These are phyloP conservation scores for Epichloe hybrida DNA, from an alignment of 2,329 filamentous ascomycete species.

Conservation along the genomic window DNA sequence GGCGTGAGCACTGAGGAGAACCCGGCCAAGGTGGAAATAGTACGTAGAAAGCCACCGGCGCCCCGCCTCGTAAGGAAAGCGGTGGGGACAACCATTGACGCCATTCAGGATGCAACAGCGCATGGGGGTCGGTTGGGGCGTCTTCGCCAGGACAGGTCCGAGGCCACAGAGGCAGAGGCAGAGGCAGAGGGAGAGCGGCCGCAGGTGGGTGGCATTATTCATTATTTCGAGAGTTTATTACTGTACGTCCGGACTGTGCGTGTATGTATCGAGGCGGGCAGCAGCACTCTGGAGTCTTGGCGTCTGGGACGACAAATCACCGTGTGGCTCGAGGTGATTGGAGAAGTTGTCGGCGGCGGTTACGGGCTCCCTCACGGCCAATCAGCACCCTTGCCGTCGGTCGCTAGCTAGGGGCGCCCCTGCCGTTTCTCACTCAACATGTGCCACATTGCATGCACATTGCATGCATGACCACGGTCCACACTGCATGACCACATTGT, in stretches of 20 bases:
- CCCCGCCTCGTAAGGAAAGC: neutral
- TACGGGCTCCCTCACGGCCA: slow-evolving; percentile 21
- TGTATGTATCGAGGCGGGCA: too few species aligned
- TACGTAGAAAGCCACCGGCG: neutral
- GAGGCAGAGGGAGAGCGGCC: too few species aligned
- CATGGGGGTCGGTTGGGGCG: too few species aligned
- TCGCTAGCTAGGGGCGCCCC: neutral
- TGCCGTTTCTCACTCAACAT: neutral
- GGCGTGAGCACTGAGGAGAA: neutral
- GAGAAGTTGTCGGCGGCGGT: slow-evolving; percentile 26
- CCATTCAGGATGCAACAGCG: too few species aligned
- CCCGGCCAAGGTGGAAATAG: neutral
- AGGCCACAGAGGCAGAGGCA: too few species aligned
- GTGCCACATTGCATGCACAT: neutral
- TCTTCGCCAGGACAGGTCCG: too few species aligned
- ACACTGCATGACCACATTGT: neutral
- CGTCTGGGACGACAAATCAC: neutral
- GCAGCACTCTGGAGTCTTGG: too few species aligned
- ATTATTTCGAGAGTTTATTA: too few species aligned
- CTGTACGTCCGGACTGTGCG: too few species aligned
- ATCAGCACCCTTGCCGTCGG: slow-evolving; percentile 16
- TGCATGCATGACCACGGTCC: too few species aligned
- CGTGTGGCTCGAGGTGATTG: slow-evolving; percentile 13
- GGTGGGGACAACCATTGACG: neutral
- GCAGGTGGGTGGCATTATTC: too few species aligned